A percentile compares a stretch with the other conserved stretches of the same genome.
phyloP scores from a whole-genome alignment of 1,284 basidiomycete species.

The Trichosporon asahii region DNA sequence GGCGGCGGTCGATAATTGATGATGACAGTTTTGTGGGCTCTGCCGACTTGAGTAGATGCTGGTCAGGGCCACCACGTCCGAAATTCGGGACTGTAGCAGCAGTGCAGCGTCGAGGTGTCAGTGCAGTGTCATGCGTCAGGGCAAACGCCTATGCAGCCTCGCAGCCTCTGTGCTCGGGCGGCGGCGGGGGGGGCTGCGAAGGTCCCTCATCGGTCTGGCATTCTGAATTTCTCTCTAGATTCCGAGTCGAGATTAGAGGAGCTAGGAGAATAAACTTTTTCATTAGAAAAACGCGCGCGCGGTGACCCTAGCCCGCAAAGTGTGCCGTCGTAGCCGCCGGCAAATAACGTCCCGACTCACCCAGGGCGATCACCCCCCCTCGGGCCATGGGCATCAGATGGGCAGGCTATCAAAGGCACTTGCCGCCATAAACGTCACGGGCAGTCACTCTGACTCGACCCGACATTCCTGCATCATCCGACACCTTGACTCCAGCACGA shows the following conservation, averaged over 20 bases:
- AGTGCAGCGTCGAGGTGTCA: neutral
- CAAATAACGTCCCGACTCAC: conserved; percentile 8
- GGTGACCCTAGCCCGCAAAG: neutral
- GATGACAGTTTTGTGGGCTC: conserved; percentile 4
- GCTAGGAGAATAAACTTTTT: neutral
- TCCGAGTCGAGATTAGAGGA: neutral
- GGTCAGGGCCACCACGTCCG: neutral
- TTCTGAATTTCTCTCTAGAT: neutral
- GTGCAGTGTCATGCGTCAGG: neutral
- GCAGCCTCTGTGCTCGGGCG: too few relatives aligned
- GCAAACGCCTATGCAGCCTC: too few relatives aligned
- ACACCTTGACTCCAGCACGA: neutral
- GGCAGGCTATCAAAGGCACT: neutral
- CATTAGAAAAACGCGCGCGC: conserved; percentile 1
- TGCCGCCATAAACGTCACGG: neutral
- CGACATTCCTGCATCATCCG: neutral
- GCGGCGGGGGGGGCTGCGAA: neutral
- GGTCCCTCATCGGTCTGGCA: neutral
- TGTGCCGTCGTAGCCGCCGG: neutral
- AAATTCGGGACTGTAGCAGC: conserved; percentile 1
- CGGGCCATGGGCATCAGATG: neutral
- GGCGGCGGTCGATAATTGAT: neutral
- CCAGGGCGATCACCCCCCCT: neutral
- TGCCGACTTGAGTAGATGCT: neutral
- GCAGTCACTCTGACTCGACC: neutral